Base-by-base conservation (phyloP, 2,329 filamentous ascomycete genomes). In the Esteya vermicola region DNA sequence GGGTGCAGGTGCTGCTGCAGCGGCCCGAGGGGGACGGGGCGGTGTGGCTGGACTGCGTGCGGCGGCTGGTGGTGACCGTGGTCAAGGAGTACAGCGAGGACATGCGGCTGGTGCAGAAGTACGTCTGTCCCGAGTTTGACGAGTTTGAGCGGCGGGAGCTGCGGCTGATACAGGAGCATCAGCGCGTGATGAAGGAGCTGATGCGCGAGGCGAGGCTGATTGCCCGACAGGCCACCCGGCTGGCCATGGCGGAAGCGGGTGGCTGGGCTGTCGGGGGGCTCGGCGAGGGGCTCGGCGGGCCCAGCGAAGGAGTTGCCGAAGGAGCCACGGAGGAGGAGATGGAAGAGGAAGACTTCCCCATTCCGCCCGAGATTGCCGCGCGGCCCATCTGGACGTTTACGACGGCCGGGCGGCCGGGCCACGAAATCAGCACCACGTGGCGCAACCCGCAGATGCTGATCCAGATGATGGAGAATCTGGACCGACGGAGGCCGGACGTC, bases 51-150 rank as follows among this genome's bases (percentile, higher is more conserved):
- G 26, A 26, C 10, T 32, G 20, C 20, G 16, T 25, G n/a, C 69
- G 76, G 31, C 71, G 75, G 45, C 70, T 72, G 44, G 61, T 89
- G 2, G 70, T 75, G 19, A 72, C 73, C 48, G 65, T 91, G 31
- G 70, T 75, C 45, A 67, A 70, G 25, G 69, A 77, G 45, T 83
- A 75, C 52, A 71, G 77, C 14, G 81, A 81, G 53, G 85, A 93
- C 54, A 66, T 77, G 3, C 75, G 75, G 59, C 62, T 93, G 16
- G 66, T 91, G 13, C 71, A 82, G 48, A 70, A 74, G 49, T 75
- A 82, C 51, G 64, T 85, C n/a, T n/a, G n/a, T n/a, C n/a, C n/a
- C n/a, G n/a, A n/a, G n/a, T n/a, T n/a, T n/a, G n/a, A n/a, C n/a
- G n/a, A n/a, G n/a, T n/a, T n/a, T n/a, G n/a, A n/a, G n/a, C n/a